phyloP scores from a whole-genome alignment of 345 rosid species.

The Eucalyptus polybractea region DNA sequence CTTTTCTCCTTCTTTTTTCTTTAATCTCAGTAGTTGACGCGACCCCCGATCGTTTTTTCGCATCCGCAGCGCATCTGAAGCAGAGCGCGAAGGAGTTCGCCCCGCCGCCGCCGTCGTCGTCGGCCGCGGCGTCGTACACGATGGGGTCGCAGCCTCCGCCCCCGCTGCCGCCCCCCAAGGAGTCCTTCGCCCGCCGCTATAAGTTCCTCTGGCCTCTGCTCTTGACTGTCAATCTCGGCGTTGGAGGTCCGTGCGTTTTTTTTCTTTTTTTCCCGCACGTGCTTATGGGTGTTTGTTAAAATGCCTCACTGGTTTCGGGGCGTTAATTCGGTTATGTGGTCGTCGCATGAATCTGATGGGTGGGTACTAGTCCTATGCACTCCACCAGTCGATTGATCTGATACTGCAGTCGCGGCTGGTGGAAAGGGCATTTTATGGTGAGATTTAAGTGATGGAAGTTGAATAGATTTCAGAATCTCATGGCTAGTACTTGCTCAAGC shows the following conservation, averaged over 20 bases:
- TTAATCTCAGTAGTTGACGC: background rate
- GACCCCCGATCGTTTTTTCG: background rate
- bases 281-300: background rate
- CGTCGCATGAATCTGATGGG: background rate
- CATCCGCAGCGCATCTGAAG: slow-evolving; percentile 30
- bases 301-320: background rate
- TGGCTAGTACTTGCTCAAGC: background rate
- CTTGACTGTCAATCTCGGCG: slow-evolving; percentile 56
- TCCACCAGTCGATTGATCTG: background rate
- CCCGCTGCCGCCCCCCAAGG: slow-evolving; percentile 48
- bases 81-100: slow-evolving; percentile 17
- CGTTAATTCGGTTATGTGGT: background rate
- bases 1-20: background rate
- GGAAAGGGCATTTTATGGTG: background rate
- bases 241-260: slow-evolving; percentile 47
- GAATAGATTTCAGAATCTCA: background rate
- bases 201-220: slow-evolving; percentile 81
- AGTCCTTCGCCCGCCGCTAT: slow-evolving; percentile 72
- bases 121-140: slow-evolving; percentile 34
- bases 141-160: slow-evolving; percentile 46
- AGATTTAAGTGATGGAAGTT: background rate
- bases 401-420: background rate
- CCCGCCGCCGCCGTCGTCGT: slow-evolving; percentile 6
- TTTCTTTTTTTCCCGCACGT: background rate
- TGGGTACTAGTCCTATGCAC: background rate